Base-by-base conservation (phyloP, 345 rosid species). In the Eutrema japonicum region DNA sequence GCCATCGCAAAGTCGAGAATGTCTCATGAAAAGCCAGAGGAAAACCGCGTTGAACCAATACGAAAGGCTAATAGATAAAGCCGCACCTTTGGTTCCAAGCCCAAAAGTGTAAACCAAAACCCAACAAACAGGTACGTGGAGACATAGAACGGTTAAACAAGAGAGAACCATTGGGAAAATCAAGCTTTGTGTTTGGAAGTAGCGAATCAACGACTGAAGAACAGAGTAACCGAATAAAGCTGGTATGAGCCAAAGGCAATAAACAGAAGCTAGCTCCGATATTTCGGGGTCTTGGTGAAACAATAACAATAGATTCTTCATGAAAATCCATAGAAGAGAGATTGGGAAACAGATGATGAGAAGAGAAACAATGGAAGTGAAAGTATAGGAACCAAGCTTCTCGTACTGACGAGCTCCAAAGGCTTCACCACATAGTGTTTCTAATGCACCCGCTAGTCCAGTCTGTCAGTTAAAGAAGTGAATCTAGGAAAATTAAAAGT, bases 351-450 rank as follows among this genome's bases (percentile, higher is more conserved):
- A 54, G 0, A 66, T 56, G 26, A 65, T 65, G 10, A 74, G 33
- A 41, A 74, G 77, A 33, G 40, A 64, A 10, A 47, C 49, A 3
- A 74, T 66, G 40, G 64, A 64, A 27, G 71, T 65, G 47, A 50
- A 65, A 33, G 77, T 66, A 53, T 66, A 50, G 4, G 50, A 56
- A 4, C 78, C 73, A 1, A 74, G 60, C 3, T 45, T 74, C 22
- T 58, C 45, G 65, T 84, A 83, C 37, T 84, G 89, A 18, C 77
- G 36, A 32, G 89, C 89, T 82, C 93, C 96, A 75, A 77, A 85
- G 3, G 89, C 87, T 84, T 89, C 94, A 8, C 96, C 94, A 56
- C 86, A 79, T 54, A 88, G 72, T 11, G 96, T 92, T 70, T 92
- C 96, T 71, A 89, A 57, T 58, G 90, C 89, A 61, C 89, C 64